phyloP scores from a whole-genome alignment of 306 rosid species.

The Vigna unguiculata region DNA sequence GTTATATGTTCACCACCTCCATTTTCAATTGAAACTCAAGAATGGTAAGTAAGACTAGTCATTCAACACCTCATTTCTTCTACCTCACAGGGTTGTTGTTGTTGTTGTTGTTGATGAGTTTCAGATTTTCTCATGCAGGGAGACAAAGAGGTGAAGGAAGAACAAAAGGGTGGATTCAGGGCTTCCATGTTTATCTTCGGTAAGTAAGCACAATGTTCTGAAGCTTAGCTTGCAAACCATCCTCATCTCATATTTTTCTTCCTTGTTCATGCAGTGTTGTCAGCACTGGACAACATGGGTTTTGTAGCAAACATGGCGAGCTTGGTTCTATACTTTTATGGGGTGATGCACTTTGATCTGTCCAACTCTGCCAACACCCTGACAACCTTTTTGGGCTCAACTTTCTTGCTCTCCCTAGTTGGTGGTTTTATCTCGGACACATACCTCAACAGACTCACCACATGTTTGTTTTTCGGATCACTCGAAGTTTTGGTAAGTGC shows the following conservation, averaged over 20 bases:
- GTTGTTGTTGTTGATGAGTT: constrained; percentile 3
- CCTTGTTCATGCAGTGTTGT: constrained; percentile 46
- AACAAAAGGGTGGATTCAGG: constrained; percentile 70
- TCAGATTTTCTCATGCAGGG: constrained; percentile 45
- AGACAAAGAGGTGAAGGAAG: constrained; percentile 55
- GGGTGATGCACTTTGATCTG: constrained; percentile 70
- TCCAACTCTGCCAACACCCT: constrained; percentile 76
- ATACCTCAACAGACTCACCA: constrained; percentile 67
- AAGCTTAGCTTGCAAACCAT: neutral
- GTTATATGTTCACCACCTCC: constrained; percentile 47
- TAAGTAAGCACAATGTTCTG: constrained; percentile 37
- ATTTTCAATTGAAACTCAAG: constrained; percentile 37
- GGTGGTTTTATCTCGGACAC: constrained; percentile 94
- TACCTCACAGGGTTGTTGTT: neutral
- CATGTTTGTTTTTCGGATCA: constrained; percentile 72
- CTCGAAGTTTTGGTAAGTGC: constrained; percentile 68
- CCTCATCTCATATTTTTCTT: neutral
- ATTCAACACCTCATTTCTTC: constrained; percentile 14
- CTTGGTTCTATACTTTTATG: constrained; percentile 69
- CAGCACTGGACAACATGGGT: constrained; percentile 84
- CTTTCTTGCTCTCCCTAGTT: constrained; percentile 74
- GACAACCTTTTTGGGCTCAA: constrained; percentile 84
- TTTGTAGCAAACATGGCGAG: constrained; percentile 84
- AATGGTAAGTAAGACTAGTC: constrained; percentile 48
- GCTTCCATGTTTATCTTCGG: constrained; percentile 80